Evolutionary conservation across 768 basidiomycete species (phyloP).

Genomic region (Mycena galericulata): DNA sequence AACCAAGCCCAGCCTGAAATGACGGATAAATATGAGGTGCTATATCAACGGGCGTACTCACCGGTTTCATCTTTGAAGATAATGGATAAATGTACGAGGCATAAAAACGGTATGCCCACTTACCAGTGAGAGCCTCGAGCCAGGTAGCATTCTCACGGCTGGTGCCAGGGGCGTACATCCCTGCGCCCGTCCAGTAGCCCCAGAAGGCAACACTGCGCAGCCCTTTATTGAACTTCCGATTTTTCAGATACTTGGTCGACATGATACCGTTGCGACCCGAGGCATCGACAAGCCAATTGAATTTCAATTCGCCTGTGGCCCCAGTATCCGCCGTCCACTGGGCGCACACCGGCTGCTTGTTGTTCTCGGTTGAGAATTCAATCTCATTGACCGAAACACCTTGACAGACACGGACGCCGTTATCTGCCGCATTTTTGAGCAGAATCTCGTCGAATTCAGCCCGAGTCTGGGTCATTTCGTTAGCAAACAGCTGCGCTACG

Average conservation of each 20-base stretch:
- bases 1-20: no score
- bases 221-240: slow-evolving; percentile 56
- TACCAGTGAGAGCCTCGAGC: slow-evolving; percentile 69
- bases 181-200: slow-evolving; percentile 72
- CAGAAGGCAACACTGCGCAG: slow-evolving; percentile 71
- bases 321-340: slow-evolving; percentile 51
- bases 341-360: slow-evolving; percentile 50
- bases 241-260: slow-evolving; percentile 59
- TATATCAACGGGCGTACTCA: no score
- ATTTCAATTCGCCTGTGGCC: slow-evolving; percentile 55
- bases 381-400: slow-evolving; percentile 58
- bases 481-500: no score
- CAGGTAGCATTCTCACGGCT: slow-evolving; percentile 58
- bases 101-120: no score
- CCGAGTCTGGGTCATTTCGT: slow-evolving; percentile 53
- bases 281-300: slow-evolving; percentile 74
- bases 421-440: slow-evolving; percentile 62
- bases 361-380: slow-evolving; percentile 51
- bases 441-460: slow-evolving; percentile 70
- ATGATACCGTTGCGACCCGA: slow-evolving; percentile 67
- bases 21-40: no score
- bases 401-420: slow-evolving; percentile 64
- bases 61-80: not conserved
- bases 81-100: not conserved
- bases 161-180: slow-evolving; percentile 55